Percentiles rank a stretch among this genome's conserved stretches.
These are phyloP conservation scores for Fraxinus ornus DNA, from an alignment of 305 asterid genomes.

Conservation along the genomic window DNA sequence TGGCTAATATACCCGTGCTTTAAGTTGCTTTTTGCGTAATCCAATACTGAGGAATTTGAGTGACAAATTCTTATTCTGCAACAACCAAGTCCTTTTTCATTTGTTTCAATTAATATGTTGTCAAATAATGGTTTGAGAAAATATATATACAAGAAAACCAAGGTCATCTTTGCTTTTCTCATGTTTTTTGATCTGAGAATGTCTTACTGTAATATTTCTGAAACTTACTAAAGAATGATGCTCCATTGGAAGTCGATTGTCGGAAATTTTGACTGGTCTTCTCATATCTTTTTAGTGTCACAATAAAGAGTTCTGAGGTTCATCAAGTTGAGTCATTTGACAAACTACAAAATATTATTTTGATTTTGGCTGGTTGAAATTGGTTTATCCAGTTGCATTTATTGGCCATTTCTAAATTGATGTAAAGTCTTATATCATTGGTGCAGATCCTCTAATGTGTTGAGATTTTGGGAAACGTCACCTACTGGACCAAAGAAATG, in stretches of 20 bases:
- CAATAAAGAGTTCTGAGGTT: not conserved
- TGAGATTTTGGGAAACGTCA: conserved; percentile 41
- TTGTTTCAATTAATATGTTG: not conserved
- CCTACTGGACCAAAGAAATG: conserved; percentile 50
- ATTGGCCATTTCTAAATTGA: conserved; percentile 5
- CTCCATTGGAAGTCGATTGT: not conserved
- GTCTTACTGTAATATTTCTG: not conserved
- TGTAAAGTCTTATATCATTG: conserved; percentile 13
- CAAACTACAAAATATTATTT: not conserved
- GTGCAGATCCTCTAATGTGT: conserved; percentile 44
- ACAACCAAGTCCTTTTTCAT: not conserved
- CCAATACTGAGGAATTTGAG: not conserved
- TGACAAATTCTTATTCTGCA: not conserved
- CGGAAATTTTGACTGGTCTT: not conserved
- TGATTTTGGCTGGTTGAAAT: not conserved
- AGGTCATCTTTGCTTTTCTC: not conserved
- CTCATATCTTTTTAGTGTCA: not conserved
- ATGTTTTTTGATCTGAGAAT: not conserved
- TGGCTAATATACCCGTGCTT: not conserved
- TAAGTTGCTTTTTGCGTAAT: not conserved
- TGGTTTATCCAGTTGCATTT: not conserved
- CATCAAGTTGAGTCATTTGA: not conserved
- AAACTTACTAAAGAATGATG: not conserved
- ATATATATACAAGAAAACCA: not conserved
- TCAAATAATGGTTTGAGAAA: not conserved